Evolutionary conservation across 148 eudicot species (phyloP), one percentile per base, ranked within the genome.

Genomic region (Cornus suecica): DNA sequence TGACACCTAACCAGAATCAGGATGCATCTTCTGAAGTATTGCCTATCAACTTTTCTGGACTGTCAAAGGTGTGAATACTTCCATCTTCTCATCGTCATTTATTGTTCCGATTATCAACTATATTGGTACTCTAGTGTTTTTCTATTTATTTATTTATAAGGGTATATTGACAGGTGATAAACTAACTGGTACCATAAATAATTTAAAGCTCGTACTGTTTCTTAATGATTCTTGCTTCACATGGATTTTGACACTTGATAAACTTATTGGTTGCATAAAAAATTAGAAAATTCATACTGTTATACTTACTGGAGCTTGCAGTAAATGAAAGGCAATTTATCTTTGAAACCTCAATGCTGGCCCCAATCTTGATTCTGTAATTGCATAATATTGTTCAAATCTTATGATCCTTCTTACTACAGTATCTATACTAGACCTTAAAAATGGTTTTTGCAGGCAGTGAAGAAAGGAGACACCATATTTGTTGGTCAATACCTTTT

Each of bases 401-500:
- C 54, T 24, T 25, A 20, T 18, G 54, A 62, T 62, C 25, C 8
- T 54, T 22, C 27, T 41, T 18, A 72, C 8, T 24, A 62, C 3
- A n/a, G 10, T 32, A 27, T 58, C 54, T 58, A 63, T 52, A 30
- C 71, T 82, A 64, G 65, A 37, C 34, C 45, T 79, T 66, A 32
- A 18, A 37, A 66, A 66, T 85, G 29, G 23, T 77, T 73, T 63
- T 76, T 72, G 76, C 89, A 91, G 98, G 90, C 86, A 31, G 97
- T 94, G 82, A 94, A 91, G 80, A 88, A 87, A 76, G 98, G 97
- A 37, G 98, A 94, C 76, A 94, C 93, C 69, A 91, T 94, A 73
- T 94, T 94, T 78, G 79, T 94, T 83, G 98, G 98, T 66, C 92
- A 94, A 77, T 94, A 94, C 78, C 81, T 94, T 75, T 94, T 94